Conservation (phyloP, 1,284 basidiomycete species). For the Ustilago crameri region DNA sequence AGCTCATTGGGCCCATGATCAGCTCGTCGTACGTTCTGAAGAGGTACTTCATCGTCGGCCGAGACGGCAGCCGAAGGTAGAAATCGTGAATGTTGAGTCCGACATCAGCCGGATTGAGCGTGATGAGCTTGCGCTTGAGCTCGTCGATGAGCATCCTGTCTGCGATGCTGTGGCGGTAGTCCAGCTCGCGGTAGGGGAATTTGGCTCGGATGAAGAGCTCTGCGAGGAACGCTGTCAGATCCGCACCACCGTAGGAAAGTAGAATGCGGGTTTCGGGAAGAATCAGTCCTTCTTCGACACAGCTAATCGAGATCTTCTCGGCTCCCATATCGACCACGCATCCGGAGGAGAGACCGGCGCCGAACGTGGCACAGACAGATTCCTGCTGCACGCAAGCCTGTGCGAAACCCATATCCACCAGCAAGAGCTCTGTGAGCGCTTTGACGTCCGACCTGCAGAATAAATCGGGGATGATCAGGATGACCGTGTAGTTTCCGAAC, state of each 20-base stretch:
- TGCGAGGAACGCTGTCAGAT: constrained; percentile 88
- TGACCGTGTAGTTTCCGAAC: constrained; percentile 75
- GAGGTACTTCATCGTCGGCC: constrained; percentile 85
- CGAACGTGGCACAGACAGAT: constrained; percentile 93
- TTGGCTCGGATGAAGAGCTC: constrained; percentile 82
- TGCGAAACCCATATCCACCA: constrained; percentile 78
- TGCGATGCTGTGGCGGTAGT: constrained; percentile 68
- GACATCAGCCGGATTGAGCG: constrained; percentile 64
- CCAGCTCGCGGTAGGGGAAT: constrained; percentile 87
- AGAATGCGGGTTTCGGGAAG: constrained; percentile 86
- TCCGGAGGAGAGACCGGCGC: constrained; percentile 90
- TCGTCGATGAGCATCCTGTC: constrained; percentile 59
- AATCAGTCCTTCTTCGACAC: constrained; percentile 93
- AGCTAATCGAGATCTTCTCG: constrained; percentile 83
- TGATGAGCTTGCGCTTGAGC: constrained; percentile 63
- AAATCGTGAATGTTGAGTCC: constrained; percentile 78
- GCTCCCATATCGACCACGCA: constrained; percentile 97
- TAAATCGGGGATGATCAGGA: constrained; percentile 92
- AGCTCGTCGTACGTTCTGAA: constrained; percentile 94
- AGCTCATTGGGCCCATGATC: constrained; percentile 89
- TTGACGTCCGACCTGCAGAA: constrained; percentile 86
- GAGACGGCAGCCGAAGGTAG: constrained; percentile 75
- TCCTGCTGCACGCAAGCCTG: constrained; percentile 64
- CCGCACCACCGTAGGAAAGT: constrained; percentile 89
- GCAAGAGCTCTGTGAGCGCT: constrained; percentile 79